phyloP scores from a whole-genome alignment of 1,139 yeast species.

The Hanseniaspora sp. region DNA sequence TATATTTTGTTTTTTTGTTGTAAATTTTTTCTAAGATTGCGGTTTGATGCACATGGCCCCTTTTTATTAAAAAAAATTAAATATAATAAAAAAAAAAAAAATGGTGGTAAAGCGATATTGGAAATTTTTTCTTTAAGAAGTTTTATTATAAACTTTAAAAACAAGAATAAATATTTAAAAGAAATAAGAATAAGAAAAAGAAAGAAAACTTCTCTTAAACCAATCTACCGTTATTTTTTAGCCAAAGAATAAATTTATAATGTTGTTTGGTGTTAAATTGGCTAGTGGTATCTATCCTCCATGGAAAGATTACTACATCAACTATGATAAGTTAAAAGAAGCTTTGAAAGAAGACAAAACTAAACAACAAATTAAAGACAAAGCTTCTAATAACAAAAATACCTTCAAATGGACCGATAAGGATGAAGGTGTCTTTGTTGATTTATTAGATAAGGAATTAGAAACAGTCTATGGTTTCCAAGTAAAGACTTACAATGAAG shows the following conservation, averaged over 20 bases:
- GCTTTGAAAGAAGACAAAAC: conserved; percentile 70
- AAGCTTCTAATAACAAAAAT: conserved; percentile 23
- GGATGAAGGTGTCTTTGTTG: conserved; percentile 76
- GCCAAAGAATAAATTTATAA: conserved; percentile 23
- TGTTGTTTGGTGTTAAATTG: conserved; percentile 81
- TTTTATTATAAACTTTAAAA: no score
- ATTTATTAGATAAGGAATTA: conserved; percentile 69
- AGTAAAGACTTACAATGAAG: conserved; percentile 53
- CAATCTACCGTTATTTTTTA: no score
- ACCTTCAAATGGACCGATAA: conserved; percentile 52
- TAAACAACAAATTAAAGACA: conserved; percentile 31
- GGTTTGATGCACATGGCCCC: no score
- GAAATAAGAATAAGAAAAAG: no score
- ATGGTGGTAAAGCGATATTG: no score
- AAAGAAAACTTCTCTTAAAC: no score
- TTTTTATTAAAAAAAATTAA: no score
- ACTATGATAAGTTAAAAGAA: conserved; percentile 68
- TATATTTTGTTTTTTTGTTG: no score
- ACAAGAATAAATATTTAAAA: no score
- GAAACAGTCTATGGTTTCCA: conserved; percentile 92
- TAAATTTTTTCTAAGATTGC: no score
- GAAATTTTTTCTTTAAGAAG: no score
- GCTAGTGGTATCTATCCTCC: conserved; percentile 75
- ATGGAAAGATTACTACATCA: conserved; percentile 76
- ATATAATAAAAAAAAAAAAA: no score